Base-by-base conservation (phyloP, 2,329 filamentous ascomycete genomes). In the Hirsutella minnesotensis region DNA sequence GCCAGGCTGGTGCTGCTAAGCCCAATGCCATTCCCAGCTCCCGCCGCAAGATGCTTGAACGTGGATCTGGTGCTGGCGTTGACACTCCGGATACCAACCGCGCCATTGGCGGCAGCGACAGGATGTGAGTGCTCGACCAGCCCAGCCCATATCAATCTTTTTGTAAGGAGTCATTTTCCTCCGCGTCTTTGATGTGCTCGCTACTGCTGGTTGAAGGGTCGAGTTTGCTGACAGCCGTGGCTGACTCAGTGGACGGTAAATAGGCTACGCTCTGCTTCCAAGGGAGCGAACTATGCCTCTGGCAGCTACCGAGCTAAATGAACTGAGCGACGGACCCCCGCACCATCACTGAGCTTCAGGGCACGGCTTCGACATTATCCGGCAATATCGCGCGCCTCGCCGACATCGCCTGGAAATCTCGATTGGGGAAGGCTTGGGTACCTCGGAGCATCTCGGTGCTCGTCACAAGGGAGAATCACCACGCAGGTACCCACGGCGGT, bases 191-290 rank as follows among this genome's bases (percentile, higher is more conserved):
- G 81, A 83, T 86, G 79, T 81, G 79, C 73, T 73, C 66, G 46
- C 48, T 55, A 77, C 80, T 76, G 79, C 81, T 86, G 75, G 76
- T 76, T 79, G 72, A 78, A 84, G 75, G 76, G 20, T 29, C 15
- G 73, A 70, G 73, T 70, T 66, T 76, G 75, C 77, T 81, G 78
- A 81, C 77, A 77, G 18, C 75, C 72, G 56, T 77, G 50, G 82
- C 81, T 86, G 81, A 86, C 82, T 79, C 81, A 86, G 82, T 83
- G 76, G 81, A 75, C 81, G 80, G 75, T 83, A 62, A 81, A 80
- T 78, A 86, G 83, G 81, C 81, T 86, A 74, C 83, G 82, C 75
- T 86, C 83, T 73, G 79, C 81, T 75, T 83, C 81, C 59, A 84
- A 82, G 70, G 79, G 78, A 72, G 73, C 68, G 69, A 70, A 58